Evolutionary conservation across 371 early-diverging fungal genomes (phyloP), one percentile per base, ranked within the genome.

Genomic region (Mucor plumbeus): DNA sequence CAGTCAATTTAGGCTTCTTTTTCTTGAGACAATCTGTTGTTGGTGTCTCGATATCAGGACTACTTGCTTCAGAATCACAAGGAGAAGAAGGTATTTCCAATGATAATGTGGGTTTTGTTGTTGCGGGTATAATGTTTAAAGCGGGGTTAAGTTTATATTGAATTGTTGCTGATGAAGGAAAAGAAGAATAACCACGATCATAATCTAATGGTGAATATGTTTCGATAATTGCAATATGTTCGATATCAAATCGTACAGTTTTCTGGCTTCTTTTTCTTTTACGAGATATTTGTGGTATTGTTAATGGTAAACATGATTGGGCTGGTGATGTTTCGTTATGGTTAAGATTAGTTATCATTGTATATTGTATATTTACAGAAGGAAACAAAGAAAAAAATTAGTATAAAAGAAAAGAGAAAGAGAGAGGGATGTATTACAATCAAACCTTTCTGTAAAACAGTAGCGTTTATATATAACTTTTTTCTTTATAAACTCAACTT

Each of bases 81-180:
- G 68, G 68, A 17, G 72, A 67, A 10, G 60, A 39, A 1, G 70
- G 73, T 36, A 69, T 73, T 19, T 66, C 70, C 10, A 73, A 38
- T 26, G 72, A 68, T 9, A 72, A 40, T 35, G 17, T 43, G 13
- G 67, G 69, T n/a, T 47, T 59, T 31, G 53, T 55, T 47, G 47
- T 19, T 47, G 47, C 4, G 13, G 59, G 33, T 53, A 58, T 44
- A 33, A 26, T 40, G 40, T 33, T 47, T 9, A 68, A 56, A 40
- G 54, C 53, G 39, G 73, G 73, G 19, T 73, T 73, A 21, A 73
- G 43, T 69, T 64, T 69, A n/a, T 73, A 73, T 56, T 69, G 67
- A 33, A 67, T 47, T n/a, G 19, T 47, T 47, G 47, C 47, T 19
- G 47, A 47, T 6, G 47, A 47, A 14, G 71, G 61, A 59, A 61